Base-by-base conservation (phyloP, 345 rosid species). In the Arabidopsis arenosa region DNA sequence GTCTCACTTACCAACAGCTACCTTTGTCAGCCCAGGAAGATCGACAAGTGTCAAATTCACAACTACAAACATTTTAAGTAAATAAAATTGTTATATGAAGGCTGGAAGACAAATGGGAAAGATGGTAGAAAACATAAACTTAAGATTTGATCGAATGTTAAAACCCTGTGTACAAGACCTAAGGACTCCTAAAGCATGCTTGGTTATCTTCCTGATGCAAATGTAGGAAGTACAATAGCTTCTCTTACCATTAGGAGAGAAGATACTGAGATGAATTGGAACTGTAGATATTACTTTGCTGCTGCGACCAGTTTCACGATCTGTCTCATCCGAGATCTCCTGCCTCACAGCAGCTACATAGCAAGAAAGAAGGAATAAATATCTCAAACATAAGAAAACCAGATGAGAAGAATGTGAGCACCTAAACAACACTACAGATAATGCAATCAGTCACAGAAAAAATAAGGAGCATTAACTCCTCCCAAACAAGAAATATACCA, bases 11-110 rank as follows among this genome's bases (percentile, higher is more conserved):
- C 98, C 97, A 48, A 94, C 87, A 80, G 98, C 98, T 75, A 94
- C 93, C 85, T 94, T 94, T 58, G 98, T 94, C 59, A 94, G 92
- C 51, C 97, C 98, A 65, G 98, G 98, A 79, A 92, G 98, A 82
- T 94, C 98, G 56, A 94, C 70, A 80, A 94, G 81, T 45, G 98
- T 94, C 90, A 94, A 82, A 84, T 94, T 94, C 72, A 92, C 98
- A 83, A 94, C 98, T 92, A 83, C 85, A 48, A 67, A 69, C 65
- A 49, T 26, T 47, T 33, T 40, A 37, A 57, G 49, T 2, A 75
- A 80, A 59, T 1, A 63, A 30, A 21, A 1, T 5, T 30, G 43
- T 66, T 33, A 43, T 2, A 17, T 33, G 10, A 57, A 76, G 30
- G 55, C 12, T 63, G 39, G 26, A 63, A 45, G 41, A 56, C 6